These are phyloP conservation scores for Spinacia oleracea DNA, from an alignment of 179 eudicot species.

Conservation along the genomic window DNA sequence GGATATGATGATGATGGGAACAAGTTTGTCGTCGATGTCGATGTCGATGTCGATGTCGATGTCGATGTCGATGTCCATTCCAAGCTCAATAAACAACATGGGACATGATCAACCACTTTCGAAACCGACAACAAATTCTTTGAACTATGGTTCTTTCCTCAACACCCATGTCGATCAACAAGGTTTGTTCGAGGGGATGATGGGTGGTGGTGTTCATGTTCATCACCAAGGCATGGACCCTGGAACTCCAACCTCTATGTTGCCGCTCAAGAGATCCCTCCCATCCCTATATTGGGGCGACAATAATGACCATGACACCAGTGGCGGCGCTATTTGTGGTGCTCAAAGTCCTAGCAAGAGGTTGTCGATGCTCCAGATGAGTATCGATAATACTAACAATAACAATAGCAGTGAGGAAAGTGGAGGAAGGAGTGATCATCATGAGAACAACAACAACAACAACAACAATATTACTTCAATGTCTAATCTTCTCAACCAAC, in stretches of 20 bases:
- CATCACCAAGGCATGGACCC: conserved; percentile 24
- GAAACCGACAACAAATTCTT: conserved; percentile 3
- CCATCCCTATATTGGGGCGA: conserved; percentile 32
- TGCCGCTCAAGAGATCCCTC: conserved; percentile 31
- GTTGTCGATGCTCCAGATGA: conserved; percentile 21
- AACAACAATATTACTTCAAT: conserved; percentile 24
- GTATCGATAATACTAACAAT: background rate
- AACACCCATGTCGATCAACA: conserved; percentile 27
- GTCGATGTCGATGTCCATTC: conserved; percentile 9
- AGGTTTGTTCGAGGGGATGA: conserved; percentile 31
- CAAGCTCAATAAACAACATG: conserved; percentile 5
- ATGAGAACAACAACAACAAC: conserved; percentile 22
- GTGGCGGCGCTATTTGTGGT: background rate
- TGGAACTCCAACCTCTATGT: background rate
- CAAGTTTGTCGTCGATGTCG: conserved; percentile 15
- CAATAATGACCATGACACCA: background rate
- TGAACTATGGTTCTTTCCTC: conserved; percentile 13
- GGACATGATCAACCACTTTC: conserved; percentile 17
- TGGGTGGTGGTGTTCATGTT: conserved; percentile 8
- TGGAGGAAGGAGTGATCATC: conserved; percentile 21
- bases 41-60: conserved; percentile 12
- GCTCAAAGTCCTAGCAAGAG: conserved; percentile 19
- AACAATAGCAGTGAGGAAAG: conserved; percentile 11
- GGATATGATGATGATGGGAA: conserved; percentile 32
- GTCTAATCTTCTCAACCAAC: conserved; percentile 38